A percentile compares a stretch with the other conserved stretches of the same genome.
phyloP scores from a whole-genome alignment of 164 flowering plant genomes.

The Pachysandra terminalis region DNA sequence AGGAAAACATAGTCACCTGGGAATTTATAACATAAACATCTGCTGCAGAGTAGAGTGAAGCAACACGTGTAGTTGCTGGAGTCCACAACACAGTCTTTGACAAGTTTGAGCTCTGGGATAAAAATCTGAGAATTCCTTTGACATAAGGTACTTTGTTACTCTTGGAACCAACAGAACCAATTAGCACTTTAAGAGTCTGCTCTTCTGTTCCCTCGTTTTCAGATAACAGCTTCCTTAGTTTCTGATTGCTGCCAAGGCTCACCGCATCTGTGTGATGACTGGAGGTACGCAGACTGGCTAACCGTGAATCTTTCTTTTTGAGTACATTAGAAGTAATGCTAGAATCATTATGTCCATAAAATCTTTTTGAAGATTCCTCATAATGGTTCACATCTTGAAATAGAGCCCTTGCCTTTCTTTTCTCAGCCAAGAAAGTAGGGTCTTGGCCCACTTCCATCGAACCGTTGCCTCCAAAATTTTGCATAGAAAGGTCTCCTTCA shows the following conservation, averaged over 20 bases:
- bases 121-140: slow-evolving; percentile 55
- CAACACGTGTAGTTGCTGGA: slow-evolving; percentile 89
- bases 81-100: slow-evolving; percentile 87
- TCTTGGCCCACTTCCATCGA: slow-evolving; percentile 18
- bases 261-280: slow-evolving; percentile 7
- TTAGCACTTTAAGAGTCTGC: slow-evolving; percentile 59
- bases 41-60: slow-evolving; percentile 94
- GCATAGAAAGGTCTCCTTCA: slow-evolving; percentile 26
- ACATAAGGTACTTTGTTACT: slow-evolving; percentile 86
- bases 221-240: slow-evolving; percentile 29
- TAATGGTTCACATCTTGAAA: slow-evolving; percentile 34
- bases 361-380: too few relatives aligned
- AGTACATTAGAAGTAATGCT: slow-evolving; percentile 7
- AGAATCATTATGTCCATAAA: slow-evolving; percentile 12
- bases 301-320: slow-evolving; percentile 8
- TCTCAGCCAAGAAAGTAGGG: slow-evolving; percentile 23
- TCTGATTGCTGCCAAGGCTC: slow-evolving; percentile 8
- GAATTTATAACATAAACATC: slow-evolving; percentile 86
- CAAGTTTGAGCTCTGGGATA: slow-evolving; percentile 59
- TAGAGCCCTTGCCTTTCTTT: slow-evolving; percentile 43
- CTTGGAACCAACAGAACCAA: slow-evolving; percentile 96
- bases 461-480: slow-evolving; percentile 20
- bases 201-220: slow-evolving; percentile 22
- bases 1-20: slow-evolving; percentile 45
- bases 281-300: slow-evolving; percentile 4